Percentiles rank a stretch among this genome's conserved stretches.
Conservation (phyloP, 345 rosid genomes). For the Salix brachista region DNA sequence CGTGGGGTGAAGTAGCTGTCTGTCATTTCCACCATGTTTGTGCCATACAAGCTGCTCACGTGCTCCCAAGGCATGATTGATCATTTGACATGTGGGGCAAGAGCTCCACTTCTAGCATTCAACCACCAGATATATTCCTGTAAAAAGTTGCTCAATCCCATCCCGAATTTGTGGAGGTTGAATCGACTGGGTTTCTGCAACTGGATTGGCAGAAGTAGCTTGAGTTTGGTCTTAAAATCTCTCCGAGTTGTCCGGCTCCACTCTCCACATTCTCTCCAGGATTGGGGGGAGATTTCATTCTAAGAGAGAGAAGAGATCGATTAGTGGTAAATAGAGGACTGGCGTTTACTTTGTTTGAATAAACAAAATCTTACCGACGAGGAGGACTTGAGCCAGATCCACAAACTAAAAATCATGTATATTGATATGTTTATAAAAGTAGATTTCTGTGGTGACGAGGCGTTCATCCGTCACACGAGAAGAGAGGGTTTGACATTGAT, state of each 20-base stretch:
- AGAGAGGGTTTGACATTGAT: no score
- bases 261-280: background rate
- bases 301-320: background rate
- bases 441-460: background rate
- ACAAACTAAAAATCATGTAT: no score
- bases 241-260: background rate
- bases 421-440: no score
- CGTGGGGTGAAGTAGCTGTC: background rate
- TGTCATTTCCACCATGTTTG: background rate
- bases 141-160: background rate
- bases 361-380: background rate
- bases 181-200: background rate
- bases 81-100: background rate
- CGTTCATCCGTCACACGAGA: background rate
- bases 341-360: no score
- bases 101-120: background rate
- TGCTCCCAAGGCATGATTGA: background rate
- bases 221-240: background rate
- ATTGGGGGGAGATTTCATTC: background rate
- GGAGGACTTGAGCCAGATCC: background rate
- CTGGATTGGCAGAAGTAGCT: background rate
- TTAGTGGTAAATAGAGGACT: no score
- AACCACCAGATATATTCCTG: background rate
- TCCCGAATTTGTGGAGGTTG: background rate
- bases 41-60: constrained; percentile 7